Percentiles rank a stretch among this genome's conserved stretches.
Evolutionary conservation across 2,329 filamentous ascomycete species (phyloP).

Genomic region (Ramularia collo-cygni): DNA sequence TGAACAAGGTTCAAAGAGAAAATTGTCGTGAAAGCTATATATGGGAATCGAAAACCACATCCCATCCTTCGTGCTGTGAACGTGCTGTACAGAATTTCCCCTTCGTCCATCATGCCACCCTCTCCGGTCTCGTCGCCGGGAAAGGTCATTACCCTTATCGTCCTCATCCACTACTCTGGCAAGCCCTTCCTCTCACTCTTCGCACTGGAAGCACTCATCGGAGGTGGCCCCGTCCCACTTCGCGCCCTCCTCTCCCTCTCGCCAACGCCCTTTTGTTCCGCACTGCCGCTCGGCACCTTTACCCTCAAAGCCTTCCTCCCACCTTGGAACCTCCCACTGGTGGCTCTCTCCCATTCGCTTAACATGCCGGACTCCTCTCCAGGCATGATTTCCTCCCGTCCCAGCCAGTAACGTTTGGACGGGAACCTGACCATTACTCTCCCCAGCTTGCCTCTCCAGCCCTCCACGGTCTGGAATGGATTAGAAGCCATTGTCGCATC

Average conservation of each 20-base stretch:
- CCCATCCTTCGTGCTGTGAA: no score
- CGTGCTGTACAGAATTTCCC: no score
- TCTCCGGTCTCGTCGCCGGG: no score
- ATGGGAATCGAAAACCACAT: no score
- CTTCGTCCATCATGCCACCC: no score
- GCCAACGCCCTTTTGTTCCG: constrained; percentile 40
- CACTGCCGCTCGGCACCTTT: constrained; percentile 28
- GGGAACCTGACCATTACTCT: constrained; percentile 64
- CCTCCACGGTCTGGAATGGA: constrained; percentile 66
- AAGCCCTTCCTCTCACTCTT: no score
- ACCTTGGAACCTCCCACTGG: constrained; percentile 54
- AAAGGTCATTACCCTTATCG: no score
- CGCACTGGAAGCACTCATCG: constrained; percentile 3
- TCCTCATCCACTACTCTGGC: no score
- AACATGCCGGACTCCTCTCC: constrained; percentile 44
- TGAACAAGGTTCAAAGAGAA: no score
- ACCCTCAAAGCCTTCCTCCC: constrained; percentile 31
- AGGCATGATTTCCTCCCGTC: constrained; percentile 43
- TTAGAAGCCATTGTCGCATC: constrained; percentile 50
- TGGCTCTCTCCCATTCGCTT: constrained; percentile 61
- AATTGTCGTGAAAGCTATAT: no score
- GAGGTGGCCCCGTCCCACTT: constrained; percentile 53
- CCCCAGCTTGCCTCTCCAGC: constrained; percentile 73
- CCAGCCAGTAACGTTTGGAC: constrained; percentile 75
- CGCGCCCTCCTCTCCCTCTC: constrained; percentile 56